Evolutionary conservation across 257 asterid species (phyloP).

Genomic region (Phtheirospermum japonicum): DNA sequence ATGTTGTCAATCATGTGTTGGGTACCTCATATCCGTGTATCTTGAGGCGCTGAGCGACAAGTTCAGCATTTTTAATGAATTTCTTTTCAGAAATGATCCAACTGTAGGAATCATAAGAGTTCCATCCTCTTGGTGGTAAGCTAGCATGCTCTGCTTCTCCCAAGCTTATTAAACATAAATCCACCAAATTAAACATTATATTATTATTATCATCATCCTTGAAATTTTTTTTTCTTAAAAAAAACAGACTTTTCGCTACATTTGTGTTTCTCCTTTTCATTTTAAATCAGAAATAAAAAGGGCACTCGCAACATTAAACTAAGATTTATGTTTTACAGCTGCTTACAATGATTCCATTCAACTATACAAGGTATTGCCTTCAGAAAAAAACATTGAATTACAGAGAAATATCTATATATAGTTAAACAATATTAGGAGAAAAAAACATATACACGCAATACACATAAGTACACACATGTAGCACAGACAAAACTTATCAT

Average conservation of each 20-base stretch:
- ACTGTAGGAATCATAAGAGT: slow-evolving; percentile 87
- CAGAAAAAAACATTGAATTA: not conserved
- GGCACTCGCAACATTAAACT: too few species aligned
- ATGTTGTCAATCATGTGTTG: too few species aligned
- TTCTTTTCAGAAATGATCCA: slow-evolving; percentile 87
- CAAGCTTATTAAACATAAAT: slow-evolving; percentile 38
- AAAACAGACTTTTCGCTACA: too few species aligned
- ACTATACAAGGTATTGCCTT: not conserved
- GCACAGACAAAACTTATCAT: too few species aligned
- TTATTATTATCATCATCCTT: slow-evolving; percentile 1
- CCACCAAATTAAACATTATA: too few species aligned
- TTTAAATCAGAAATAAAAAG: too few species aligned
- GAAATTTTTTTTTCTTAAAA: too few species aligned
- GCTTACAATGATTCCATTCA: not conserved
- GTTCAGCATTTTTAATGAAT: slow-evolving; percentile 67
- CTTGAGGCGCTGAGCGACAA: slow-evolving; percentile 58
- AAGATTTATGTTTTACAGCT: too few species aligned
- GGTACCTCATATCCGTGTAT: slow-evolving; percentile 82
- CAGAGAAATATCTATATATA: too few species aligned
- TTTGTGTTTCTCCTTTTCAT: too few species aligned
- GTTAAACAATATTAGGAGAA: not conserved
- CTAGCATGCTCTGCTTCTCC: slow-evolving; percentile 45
- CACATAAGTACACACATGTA: too few species aligned
- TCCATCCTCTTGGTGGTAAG: slow-evolving; percentile 94
- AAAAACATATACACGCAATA: too few species aligned